Conservation (phyloP, 2,329 filamentous ascomycete species). For the Endoconidiophora laricicola region DNA sequence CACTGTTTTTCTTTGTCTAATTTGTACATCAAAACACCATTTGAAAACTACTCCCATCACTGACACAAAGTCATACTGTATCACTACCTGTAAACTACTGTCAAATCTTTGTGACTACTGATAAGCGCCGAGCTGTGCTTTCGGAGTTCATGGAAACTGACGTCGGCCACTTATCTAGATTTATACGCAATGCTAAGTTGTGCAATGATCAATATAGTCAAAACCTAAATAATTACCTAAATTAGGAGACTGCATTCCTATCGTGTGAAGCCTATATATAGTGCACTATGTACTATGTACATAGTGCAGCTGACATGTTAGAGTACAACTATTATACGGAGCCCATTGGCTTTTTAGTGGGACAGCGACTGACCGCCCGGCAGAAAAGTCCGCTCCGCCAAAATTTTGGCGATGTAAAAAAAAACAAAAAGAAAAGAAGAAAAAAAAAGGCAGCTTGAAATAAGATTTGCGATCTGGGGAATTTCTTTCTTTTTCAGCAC, state of each 20-base stretch:
- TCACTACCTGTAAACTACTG: background rate
- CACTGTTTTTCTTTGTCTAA: background rate
- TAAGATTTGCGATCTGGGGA: background rate
- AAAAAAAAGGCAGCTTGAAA: constrained; percentile 5
- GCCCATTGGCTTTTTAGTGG: background rate
- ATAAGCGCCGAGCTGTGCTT: too few relatives aligned
- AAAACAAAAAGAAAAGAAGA: constrained; percentile 5
- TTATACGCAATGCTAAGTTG: too few relatives aligned
- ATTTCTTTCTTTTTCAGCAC: too few relatives aligned
- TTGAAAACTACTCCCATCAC: background rate
- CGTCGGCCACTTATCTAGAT: too few relatives aligned
- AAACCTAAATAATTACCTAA: too few relatives aligned
- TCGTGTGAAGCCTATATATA: background rate
- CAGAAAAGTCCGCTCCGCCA: constrained; percentile 20
- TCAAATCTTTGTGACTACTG: too few relatives aligned
- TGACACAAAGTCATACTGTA: background rate
- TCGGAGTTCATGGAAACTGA: too few relatives aligned
- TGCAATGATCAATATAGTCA: too few relatives aligned
- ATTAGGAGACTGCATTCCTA: background rate
- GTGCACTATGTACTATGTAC: background rate
- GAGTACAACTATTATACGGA: background rate
- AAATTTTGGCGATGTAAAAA: constrained; percentile 22
- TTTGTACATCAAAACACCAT: too few relatives aligned
- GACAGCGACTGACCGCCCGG: constrained; percentile 22
- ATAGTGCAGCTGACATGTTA: background rate